These are phyloP conservation scores for Talaromyces rugulosus DNA, from an alignment of 2,329 filamentous ascomycete species.

Conservation along the genomic window DNA sequence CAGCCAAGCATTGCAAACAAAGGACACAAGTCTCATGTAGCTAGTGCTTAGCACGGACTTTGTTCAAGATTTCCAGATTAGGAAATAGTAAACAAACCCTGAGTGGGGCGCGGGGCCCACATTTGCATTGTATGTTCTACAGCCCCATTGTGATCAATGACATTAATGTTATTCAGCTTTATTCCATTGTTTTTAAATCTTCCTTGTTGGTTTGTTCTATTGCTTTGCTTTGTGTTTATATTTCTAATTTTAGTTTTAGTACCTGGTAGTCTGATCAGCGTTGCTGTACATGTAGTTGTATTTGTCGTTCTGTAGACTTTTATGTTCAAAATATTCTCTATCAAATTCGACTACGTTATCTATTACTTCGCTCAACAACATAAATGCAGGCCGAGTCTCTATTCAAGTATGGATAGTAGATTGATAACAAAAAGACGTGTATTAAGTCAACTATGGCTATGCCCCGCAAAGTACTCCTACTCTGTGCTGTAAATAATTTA, in stretches of 20 bases:
- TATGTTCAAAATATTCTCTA: neutral
- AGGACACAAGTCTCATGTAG: neutral
- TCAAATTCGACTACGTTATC: neutral
- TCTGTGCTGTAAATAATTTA: too few species aligned
- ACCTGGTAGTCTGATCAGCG: neutral
- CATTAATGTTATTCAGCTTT: neutral
- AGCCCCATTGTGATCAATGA: neutral
- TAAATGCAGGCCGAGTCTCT: too few species aligned
- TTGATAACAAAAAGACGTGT: too few species aligned
- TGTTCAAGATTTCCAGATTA: conserved; percentile 9
- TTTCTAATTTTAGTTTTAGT: neutral
- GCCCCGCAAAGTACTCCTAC: too few species aligned
- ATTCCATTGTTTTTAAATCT: neutral
- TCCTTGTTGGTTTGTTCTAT: neutral
- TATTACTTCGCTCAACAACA: too few species aligned
- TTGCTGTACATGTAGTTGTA: neutral
- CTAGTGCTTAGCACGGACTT: neutral
- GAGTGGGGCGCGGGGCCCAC: neutral
- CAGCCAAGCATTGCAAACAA: neutral
- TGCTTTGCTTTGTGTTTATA: neutral
- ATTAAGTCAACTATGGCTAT: too few species aligned
- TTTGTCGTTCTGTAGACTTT: neutral
- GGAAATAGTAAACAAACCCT: conserved; percentile 14
- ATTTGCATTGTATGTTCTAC: neutral
- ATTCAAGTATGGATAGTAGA: too few species aligned